Evolutionary conservation across 176 grass and related monocot genomes (phyloP).

Genomic region (Oryza glumipatula): DNA sequence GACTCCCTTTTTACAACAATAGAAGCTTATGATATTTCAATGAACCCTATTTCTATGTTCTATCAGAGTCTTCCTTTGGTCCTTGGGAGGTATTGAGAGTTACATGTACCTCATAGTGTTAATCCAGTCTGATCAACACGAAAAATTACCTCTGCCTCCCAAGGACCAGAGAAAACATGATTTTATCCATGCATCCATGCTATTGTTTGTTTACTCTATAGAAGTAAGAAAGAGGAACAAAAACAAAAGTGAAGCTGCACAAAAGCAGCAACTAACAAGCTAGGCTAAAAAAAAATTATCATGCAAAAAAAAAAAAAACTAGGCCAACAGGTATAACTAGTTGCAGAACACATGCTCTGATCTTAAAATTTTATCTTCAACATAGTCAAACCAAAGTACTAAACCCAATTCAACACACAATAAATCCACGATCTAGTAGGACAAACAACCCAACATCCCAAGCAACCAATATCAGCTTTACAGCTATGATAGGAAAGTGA

Average conservation of each 20-base stretch:
- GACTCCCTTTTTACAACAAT: background rate
- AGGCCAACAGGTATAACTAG: background rate
- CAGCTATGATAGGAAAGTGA: constrained; percentile 27
- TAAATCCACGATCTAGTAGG: background rate
- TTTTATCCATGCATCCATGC: background rate
- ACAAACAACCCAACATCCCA: background rate
- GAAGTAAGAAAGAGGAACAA: constrained; percentile 17
- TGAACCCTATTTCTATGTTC: background rate
- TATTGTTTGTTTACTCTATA: background rate
- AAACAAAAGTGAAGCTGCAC: background rate
- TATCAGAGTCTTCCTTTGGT: background rate
- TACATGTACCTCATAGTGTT: too few species aligned
- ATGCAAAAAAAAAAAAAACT: background rate
- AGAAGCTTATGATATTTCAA: background rate
- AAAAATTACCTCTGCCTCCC: background rate
- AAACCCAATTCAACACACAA: background rate
- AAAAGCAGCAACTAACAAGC: background rate
- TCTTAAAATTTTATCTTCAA: background rate
- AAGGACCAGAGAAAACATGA: background rate
- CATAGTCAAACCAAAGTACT: background rate
- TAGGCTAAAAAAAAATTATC: background rate
- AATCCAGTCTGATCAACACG: too few species aligned
- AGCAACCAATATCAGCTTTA: background rate
- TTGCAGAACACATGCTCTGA: background rate
- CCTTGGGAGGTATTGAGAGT: background rate